Evolutionary conservation across 129 eudicot species (phyloP), one percentile per base, ranked within the genome.

Genomic region (Deinandra increscens): DNA sequence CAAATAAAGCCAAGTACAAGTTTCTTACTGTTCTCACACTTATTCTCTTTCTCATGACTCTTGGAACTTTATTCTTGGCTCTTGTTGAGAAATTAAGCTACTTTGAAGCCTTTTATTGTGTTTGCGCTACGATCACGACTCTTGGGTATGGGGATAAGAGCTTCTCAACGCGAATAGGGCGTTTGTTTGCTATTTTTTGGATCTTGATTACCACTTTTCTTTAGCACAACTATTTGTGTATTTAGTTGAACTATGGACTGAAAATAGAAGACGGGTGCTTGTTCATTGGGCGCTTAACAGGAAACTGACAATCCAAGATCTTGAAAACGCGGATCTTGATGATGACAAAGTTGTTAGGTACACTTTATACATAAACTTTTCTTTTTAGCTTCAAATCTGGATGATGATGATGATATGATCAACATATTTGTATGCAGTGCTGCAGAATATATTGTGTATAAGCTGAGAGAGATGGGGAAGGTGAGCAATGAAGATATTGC

Each of bases 101-200:
- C 31, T 75, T 85, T 68, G 95, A 91, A 56, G 88, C 97, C 14
- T 84, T 88, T 44, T 91, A 91, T 77, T 84, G 97, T 82, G 93
- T 91, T 49, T 91, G 96, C 72, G 84, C 96, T 4, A 91, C 97
- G 5, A 80, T 91, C 26, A 88, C 93, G 26, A 91, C 96, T 44
- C 75, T 91, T 2, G 96, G 97, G 31, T 91, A 91, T 74, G 97
- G 97, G 22, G 97, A 91, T 64, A 84, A 84, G 75, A 87, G 96
- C 64, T 91, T 91, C 41, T 86, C 88, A 4, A 91, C 93, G 0
- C 33, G 36, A 68, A 73, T 65, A 41, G 96, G 97, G 41, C 83
- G 97, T 6, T 5, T 91, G 13, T 91, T 91, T 78, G 96, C 95
- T 38, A 42, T 90, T 34, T 58, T 87, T 64, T 91, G 97, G 97